Conservation (phyloP, 805 yeast species). For the Pachysolen tannophilus region DNA sequence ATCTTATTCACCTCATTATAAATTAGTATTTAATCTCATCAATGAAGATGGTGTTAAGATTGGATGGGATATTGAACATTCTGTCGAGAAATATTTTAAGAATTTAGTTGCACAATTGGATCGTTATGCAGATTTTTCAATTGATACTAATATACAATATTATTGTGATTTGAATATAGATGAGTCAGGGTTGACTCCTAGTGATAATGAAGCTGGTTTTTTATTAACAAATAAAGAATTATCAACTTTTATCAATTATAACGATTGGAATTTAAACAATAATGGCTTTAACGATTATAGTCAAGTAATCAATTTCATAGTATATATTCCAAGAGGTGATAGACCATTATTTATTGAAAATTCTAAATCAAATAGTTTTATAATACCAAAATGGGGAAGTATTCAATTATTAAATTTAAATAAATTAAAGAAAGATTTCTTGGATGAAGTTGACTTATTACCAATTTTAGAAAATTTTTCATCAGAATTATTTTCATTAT, state of each 20-base stretch:
- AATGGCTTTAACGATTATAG: constrained; percentile 49
- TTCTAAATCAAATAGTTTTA: constrained; percentile 45
- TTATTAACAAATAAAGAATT: constrained; percentile 47
- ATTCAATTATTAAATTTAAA: constrained; percentile 41
- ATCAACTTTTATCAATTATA: constrained; percentile 72
- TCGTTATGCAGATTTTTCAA: constrained; percentile 58
- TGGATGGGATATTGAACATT: constrained; percentile 64
- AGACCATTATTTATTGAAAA: constrained; percentile 43
- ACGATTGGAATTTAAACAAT: constrained; percentile 67
- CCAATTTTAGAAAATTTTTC: constrained; percentile 64
- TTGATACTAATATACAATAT: constrained; percentile 74
- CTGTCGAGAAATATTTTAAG: constrained; percentile 39
- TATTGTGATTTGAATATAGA: constrained; percentile 41
- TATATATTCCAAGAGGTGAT: constrained; percentile 51
- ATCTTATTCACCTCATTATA: constrained; percentile 58
- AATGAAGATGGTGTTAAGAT: constrained; percentile 62
- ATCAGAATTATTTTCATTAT: constrained; percentile 61
- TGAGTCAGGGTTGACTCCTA: too few relatives aligned
- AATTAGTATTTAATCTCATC: constrained; percentile 67
- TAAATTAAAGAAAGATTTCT: constrained; percentile 18
- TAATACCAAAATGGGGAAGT: constrained; percentile 92
- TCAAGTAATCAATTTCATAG: constrained; percentile 61
- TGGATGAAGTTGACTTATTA: constrained; percentile 38
- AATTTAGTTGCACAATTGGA: constrained; percentile 48
- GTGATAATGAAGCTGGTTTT: constrained; percentile 20